A percentile compares a stretch with the other conserved stretches of the same genome.
These are phyloP conservation scores for Tephrocybe sp. DNA, from an alignment of 768 basidiomycete species.

Conservation along the genomic window DNA sequence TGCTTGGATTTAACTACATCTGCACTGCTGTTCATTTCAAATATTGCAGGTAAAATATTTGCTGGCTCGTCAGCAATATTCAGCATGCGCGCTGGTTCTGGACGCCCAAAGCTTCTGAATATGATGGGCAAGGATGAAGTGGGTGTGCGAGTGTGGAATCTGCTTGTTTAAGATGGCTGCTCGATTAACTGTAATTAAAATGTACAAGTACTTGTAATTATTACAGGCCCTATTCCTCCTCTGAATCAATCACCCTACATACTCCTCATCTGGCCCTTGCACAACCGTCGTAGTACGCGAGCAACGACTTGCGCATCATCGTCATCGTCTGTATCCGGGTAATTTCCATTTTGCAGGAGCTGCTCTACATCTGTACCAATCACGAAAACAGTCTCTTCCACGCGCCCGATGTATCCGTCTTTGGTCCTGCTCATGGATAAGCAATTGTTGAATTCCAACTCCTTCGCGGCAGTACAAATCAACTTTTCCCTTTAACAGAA, in stretches of 20 bases:
- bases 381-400: slow-evolving; percentile 27
- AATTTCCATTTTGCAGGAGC: slow-evolving; percentile 17
- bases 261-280: slow-evolving; percentile 5
- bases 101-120: slow-evolving; percentile 52
- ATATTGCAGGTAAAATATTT: slow-evolving; percentile 72
- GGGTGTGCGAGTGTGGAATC: slow-evolving; percentile 54
- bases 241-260: too few relatives aligned
- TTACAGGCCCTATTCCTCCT: too few relatives aligned
- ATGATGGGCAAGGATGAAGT: slow-evolving; percentile 60
- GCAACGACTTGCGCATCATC: slow-evolving; percentile 37
- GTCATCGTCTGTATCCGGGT: slow-evolving; percentile 21
- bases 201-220: too few relatives aligned
- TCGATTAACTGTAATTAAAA: too few relatives aligned
- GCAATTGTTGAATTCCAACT: slow-evolving; percentile 46
- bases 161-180: slow-evolving; percentile 19
- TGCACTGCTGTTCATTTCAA: too few relatives aligned
- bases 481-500: slow-evolving; percentile 34
- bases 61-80: slow-evolving; percentile 75
- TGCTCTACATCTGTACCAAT: slow-evolving; percentile 31
- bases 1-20: slow-evolving; percentile 15
- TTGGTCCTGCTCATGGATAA: slow-evolving; percentile 49
- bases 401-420: slow-evolving; percentile 45
- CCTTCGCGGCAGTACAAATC: slow-evolving; percentile 39
- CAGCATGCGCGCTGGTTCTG: slow-evolving; percentile 46
- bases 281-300: slow-evolving; percentile 27